These are phyloP conservation scores for Microsporum audouinii DNA, from an alignment of 2,329 filamentous ascomycete genomes.

Conservation along the genomic window DNA sequence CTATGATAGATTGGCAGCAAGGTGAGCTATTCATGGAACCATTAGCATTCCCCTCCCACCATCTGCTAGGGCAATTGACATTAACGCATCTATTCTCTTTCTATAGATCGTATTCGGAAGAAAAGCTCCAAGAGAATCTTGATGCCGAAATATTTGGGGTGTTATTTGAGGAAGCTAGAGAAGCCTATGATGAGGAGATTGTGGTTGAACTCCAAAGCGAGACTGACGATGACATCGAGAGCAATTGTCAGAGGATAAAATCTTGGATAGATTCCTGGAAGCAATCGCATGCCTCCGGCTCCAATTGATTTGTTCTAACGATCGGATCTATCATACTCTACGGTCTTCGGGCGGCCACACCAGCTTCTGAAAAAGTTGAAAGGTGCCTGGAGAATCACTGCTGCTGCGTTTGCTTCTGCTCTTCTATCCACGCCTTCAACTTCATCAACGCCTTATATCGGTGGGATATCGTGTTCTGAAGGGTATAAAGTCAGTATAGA, in stretches of 20 bases:
- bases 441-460: slow-evolving; percentile 77
- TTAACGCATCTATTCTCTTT: slow-evolving; percentile 5
- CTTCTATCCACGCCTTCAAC: slow-evolving; percentile 67
- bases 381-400: neutral
- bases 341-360: neutral
- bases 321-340: neutral
- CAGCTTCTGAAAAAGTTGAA: neutral
- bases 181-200: slow-evolving; percentile 75
- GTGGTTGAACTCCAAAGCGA: slow-evolving; percentile 83
- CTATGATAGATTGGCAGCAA: slow-evolving; percentile 68
- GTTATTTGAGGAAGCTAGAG: slow-evolving; percentile 75
- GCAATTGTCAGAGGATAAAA: slow-evolving; percentile 73
- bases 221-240: slow-evolving; percentile 70
- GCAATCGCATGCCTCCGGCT: slow-evolving; percentile 32
- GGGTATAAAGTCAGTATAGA: neutral
- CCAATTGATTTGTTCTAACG: neutral
- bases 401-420: slow-evolving; percentile 21
- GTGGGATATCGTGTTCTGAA: slow-evolving; percentile 77
- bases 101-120: slow-evolving; percentile 62
- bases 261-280: slow-evolving; percentile 77
- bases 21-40: slow-evolving; percentile 38
- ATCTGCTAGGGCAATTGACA: neutral
- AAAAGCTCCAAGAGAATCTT: slow-evolving; percentile 89
- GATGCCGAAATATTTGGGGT: slow-evolving; percentile 98
- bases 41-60: neutral